Evolutionary conservation across 805 yeast genomes (phyloP).

Genomic region (Cyberlindnera japonica): DNA sequence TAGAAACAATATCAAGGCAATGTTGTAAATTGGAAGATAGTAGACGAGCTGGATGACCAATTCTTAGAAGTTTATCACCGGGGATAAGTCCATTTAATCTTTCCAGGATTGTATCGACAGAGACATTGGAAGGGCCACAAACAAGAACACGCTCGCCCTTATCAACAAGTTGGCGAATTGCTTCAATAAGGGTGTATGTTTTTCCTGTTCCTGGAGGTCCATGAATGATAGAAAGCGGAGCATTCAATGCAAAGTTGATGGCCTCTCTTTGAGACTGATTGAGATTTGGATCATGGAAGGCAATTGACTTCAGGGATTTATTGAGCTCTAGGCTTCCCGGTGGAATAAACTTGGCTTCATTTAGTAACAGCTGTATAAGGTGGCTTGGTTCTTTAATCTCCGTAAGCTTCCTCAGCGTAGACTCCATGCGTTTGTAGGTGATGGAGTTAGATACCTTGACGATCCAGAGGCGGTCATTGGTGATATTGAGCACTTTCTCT

Average conservation of each 20-base stretch:
- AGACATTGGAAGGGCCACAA: constrained; percentile 91
- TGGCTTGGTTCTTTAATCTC: constrained; percentile 30
- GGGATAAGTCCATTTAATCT: constrained; percentile 38
- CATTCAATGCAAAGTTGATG: constrained; percentile 56
- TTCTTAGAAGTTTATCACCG: constrained; percentile 54
- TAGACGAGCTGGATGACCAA: constrained; percentile 93
- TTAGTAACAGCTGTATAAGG: constrained; percentile 5
- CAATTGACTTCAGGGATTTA: constrained; percentile 13
- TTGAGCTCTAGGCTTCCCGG: constrained; percentile 18
- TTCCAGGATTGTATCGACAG: constrained; percentile 89
- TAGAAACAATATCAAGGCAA: constrained; percentile 71
- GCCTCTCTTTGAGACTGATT: constrained; percentile 67
- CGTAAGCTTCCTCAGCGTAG: constrained; percentile 62
- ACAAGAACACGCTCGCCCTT: constrained; percentile 63
- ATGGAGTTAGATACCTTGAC: constrained; percentile 54
- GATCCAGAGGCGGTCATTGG: constrained; percentile 57
- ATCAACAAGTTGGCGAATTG: constrained; percentile 69
- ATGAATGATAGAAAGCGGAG: constrained; percentile 59
- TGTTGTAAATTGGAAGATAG: constrained; percentile 58
- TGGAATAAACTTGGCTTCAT: constrained; percentile 31
- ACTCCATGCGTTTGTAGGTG: constrained; percentile 75
- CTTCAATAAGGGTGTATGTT: constrained; percentile 80
- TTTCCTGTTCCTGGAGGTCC: constrained; percentile 84
- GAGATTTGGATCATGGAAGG: constrained; percentile 42
- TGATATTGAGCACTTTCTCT: constrained; percentile 43